Evolutionary conservation across 345 rosid species (phyloP).

Genomic region (Citrus australasica): DNA sequence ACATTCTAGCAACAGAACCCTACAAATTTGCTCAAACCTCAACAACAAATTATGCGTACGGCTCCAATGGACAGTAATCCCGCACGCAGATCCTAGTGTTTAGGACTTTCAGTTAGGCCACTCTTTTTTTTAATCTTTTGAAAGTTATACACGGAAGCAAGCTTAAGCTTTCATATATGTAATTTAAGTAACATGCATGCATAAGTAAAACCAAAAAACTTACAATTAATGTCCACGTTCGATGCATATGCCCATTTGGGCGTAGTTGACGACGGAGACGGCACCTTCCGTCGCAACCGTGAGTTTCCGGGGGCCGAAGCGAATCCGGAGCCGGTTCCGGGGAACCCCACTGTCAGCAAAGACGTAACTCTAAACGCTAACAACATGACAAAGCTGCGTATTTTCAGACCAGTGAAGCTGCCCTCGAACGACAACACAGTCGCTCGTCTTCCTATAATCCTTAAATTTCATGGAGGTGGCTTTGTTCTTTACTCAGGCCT

Average conservation of each 20-base stretch:
- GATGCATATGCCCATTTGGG: conserved; percentile 20
- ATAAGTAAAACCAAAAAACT: too few species aligned
- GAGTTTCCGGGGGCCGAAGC: neutral
- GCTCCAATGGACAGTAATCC: neutral
- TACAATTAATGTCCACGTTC: conserved; percentile 11
- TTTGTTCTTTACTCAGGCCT: conserved; percentile 16
- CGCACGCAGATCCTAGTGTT: neutral
- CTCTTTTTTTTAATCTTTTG: neutral
- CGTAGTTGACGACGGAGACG: conserved; percentile 16
- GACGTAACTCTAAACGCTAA: conserved; percentile 15
- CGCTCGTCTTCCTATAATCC: conserved; percentile 31
- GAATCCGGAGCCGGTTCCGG: conserved; percentile 15
- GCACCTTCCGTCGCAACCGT: conserved; percentile 6
- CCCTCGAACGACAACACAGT: conserved; percentile 25
- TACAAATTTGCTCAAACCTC: conserved; percentile 6
- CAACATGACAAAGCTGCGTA: conserved; percentile 5
- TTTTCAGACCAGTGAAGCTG: conserved; percentile 18
- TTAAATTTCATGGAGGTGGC: conserved; percentile 37
- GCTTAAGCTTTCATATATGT: too few species aligned
- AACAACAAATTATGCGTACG: neutral
- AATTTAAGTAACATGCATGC: too few species aligned
- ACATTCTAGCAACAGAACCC: neutral
- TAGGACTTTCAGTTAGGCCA: neutral
- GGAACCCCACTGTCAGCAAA: conserved; percentile 17
- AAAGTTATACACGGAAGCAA: too few species aligned